Evolutionary conservation across 352 stramenopile species (phyloP).

Genomic region (Bremia lactucae): DNA sequence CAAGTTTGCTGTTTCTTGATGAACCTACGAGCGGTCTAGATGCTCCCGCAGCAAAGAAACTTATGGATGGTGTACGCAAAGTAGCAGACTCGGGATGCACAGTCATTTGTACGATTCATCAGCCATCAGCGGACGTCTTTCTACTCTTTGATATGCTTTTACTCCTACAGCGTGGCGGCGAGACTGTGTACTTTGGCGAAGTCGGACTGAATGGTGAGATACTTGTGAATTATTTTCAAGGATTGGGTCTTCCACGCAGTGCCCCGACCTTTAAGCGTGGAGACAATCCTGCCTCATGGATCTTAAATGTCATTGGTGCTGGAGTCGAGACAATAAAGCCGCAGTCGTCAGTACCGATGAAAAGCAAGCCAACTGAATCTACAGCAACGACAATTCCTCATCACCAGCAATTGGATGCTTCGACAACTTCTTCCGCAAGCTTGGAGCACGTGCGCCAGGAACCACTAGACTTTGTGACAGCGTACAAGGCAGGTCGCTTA

Average conservation of each 20-base stretch:
- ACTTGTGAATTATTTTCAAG: conserved; percentile 58
- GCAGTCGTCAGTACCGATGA: conserved; percentile 2
- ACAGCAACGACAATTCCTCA: conserved; percentile 1
- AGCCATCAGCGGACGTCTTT: conserved; percentile 32
- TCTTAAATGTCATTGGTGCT: conserved; percentile 60
- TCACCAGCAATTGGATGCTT: conserved; percentile 12
- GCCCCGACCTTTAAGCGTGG: conserved; percentile 35
- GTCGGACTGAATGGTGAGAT: conserved; percentile 40
- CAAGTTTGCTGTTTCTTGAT: conserved; percentile 43
- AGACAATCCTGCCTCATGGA: conserved; percentile 83
- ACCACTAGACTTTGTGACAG: conserved; percentile 20
- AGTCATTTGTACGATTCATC: conserved; percentile 54
- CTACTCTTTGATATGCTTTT: conserved; percentile 77
- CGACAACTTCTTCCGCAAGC: conserved; percentile 11
- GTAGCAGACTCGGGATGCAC: conserved; percentile 64
- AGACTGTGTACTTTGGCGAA: conserved; percentile 80
- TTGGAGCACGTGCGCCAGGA: conserved; percentile 10
- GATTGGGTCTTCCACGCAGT: conserved; percentile 10
- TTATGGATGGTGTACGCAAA: conserved; percentile 46
- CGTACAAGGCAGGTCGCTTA: conserved; percentile 23
- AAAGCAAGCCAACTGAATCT: conserved; percentile 1
- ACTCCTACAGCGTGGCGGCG: conserved; percentile 73
- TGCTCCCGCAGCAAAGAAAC: conserved; percentile 41
- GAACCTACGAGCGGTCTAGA: conserved; percentile 65
- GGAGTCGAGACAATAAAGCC: conserved; percentile 24